Conservation (phyloP, 163 green algal genomes). For the Trebouxiophyceae sp. region DNA sequence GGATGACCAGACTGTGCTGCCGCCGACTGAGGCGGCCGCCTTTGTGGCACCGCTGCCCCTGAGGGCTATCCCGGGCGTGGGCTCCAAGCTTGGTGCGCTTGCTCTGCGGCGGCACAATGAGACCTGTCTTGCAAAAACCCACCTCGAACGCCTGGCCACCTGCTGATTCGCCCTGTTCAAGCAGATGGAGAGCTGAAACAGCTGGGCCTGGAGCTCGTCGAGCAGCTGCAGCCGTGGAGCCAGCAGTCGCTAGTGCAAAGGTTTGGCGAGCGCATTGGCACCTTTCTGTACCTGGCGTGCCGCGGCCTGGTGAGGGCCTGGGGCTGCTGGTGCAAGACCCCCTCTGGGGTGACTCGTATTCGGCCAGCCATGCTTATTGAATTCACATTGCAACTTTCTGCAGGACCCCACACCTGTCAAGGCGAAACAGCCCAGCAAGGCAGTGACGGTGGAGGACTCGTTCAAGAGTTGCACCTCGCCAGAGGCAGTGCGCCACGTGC, state of each 20-base stretch:
- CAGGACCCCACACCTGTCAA: constrained; percentile 27
- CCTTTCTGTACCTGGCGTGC: no score
- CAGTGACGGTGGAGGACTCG: constrained; percentile 70
- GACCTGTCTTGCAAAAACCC: no score
- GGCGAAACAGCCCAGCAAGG: constrained; percentile 42
- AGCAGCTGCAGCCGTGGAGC: neutral
- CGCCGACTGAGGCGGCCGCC: constrained; percentile 31
- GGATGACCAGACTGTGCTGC: constrained; percentile 73
- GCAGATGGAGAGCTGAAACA: neutral
- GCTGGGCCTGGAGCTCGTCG: neutral
- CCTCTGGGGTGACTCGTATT: no score
- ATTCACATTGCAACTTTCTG: no score
- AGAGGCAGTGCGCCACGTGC: constrained; percentile 23
- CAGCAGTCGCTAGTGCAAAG: neutral
- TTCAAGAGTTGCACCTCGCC: constrained; percentile 54
- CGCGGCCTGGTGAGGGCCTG: no score
- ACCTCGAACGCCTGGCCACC: no score
- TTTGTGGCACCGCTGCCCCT: constrained; percentile 62
- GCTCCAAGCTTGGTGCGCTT: constrained; percentile 3
- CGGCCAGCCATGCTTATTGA: no score
- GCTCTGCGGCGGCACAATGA: no score
- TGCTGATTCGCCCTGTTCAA: no score
- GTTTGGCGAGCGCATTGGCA: neutral
- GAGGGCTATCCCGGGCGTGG: constrained; percentile 43
- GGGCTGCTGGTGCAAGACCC: no score